Evolutionary conservation across 148 eudicot genomes (phyloP), one percentile per base, ranked within the genome.

Genomic region (Fagopyrum homotropicum): DNA sequence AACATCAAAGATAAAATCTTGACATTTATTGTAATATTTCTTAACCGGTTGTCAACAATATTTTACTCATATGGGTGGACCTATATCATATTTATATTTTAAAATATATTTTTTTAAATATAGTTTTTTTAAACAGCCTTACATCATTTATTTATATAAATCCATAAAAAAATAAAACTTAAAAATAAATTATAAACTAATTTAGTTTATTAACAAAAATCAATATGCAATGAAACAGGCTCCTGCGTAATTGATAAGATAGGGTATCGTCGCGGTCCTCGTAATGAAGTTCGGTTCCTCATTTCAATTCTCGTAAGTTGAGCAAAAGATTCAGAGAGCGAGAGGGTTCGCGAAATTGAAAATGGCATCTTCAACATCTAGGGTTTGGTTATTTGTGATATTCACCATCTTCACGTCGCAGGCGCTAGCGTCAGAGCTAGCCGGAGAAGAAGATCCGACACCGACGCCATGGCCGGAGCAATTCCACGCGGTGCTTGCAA

Each of bases 381-480:
- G 45, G 70, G 70, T 40, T 64, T 64, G 40, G 9, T 35, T 5
- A 64, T 5, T 64, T n/a, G 19, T 64, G 19, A 64, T 40, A 4
- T 15, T 64, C 70, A 64, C 46, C 70, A 40, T 35, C 45, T 40
- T 64, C 70, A 64, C 17, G 5, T 64, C 46, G 19, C 17, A 47
- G 70, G 46, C 17, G 46, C n/a, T 64, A 14, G 17, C 70, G 40
- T 26, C 43, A 40, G 68, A 60, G 12, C 43, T 14, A 1, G 43
- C 46, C 46, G 52, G 35, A 71, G 61, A 73, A 49, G 61, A 2
- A 51, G 76, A 78, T 44, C 90, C 90, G 35, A 79, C 72, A 45
- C 91, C 94, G 11, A 70, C 66, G 22, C 75, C 84, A 35, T 91
- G 96, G 96, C 96, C 96, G 0, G 81, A 63, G 57, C 90, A 87